Evolutionary conservation across 2,329 filamentous ascomycete genomes (phyloP), one percentile per base, ranked within the genome.

Genomic region (Fusarium nygamai): DNA sequence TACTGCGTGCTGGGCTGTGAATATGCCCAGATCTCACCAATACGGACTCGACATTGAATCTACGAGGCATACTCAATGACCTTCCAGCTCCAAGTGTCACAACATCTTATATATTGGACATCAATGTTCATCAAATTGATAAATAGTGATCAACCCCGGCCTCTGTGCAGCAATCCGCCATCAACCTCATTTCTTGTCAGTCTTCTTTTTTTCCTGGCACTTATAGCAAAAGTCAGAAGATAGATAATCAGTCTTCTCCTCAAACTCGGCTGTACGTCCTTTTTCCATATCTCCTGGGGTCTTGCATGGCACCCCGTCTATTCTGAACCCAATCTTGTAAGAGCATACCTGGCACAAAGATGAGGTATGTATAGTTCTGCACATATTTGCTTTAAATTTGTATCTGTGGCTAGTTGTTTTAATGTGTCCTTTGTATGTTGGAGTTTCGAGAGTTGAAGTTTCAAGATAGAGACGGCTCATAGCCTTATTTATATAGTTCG

Each of bases 121-220:
- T 2, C 3, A 14, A 24, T 13, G 4, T 33, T 51, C 11, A 33
- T 20, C 11, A 34, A 19, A 19, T 12, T 6, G 8, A 51, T 33
- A 14, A 0, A n/a, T 5, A 17, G 8, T 36, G 13, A 20, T 38
- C 9, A 29, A 3, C 10, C 9, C 13, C 3, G 2, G 2, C 3
- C 19, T 53, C 19, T 1, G 10, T 11, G 4, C 7, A 17, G 7
- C 19, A 8, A 8, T 46, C 16, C 20, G 20, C 46, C 10, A 16
- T 38, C 10, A 11, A 16, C 13, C 10, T 46, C 17, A 58, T 8
- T 36, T 36, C 11, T 19, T 46, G 10, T 8, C 20, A 3, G 27
- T 12, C 22, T 46, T 22, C 13, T 47, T 38, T 24, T 14, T 29
- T 8, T 54, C 14, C 34, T 17, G 14, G 10, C 51, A 54, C 14